Evolutionary conservation across 768 basidiomycete species (phyloP).

Genomic region (Kwoniella bestiolae): DNA sequence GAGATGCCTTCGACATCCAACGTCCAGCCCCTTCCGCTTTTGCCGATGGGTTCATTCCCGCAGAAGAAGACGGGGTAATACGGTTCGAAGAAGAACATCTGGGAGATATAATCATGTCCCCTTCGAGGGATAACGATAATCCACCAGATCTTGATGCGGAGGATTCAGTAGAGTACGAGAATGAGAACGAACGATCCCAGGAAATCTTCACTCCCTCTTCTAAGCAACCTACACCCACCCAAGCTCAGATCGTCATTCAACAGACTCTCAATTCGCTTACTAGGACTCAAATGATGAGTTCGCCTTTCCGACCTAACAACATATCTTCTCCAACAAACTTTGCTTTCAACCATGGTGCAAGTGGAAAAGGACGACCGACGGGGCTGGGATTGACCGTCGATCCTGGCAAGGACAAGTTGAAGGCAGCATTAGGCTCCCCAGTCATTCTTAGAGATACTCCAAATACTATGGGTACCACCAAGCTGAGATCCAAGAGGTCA

Average conservation of each 20-base stretch:
- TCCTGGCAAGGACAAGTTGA: background rate
- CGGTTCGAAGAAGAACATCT: constrained; percentile 15
- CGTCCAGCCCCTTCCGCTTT: too few species aligned
- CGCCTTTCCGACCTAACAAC: constrained; percentile 1
- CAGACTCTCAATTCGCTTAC: constrained; percentile 2
- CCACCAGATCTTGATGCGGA: constrained; percentile 1
- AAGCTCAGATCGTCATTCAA: constrained; percentile 8
- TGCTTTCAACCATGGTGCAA: background rate
- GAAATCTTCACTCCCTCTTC: constrained; percentile 13
- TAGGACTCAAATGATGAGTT: background rate
- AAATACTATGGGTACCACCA: background rate
- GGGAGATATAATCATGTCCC: constrained; percentile 13
- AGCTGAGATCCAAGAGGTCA: constrained; percentile 1
- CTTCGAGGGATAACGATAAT: background rate
- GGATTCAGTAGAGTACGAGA: background rate
- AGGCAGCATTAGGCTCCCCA: background rate
- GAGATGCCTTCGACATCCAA: constrained; percentile 9
- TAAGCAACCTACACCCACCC: background rate
- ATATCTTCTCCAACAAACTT: background rate
- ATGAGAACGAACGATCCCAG: background rate
- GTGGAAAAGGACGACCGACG: background rate
- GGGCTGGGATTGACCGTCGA: background rate
- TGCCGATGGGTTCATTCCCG: too few species aligned
- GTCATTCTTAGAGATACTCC: background rate
- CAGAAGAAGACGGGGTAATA: constrained; percentile 3